Conservation (phyloP, 2,329 filamentous ascomycete species). For the Pseudocercospora crystallina region DNA sequence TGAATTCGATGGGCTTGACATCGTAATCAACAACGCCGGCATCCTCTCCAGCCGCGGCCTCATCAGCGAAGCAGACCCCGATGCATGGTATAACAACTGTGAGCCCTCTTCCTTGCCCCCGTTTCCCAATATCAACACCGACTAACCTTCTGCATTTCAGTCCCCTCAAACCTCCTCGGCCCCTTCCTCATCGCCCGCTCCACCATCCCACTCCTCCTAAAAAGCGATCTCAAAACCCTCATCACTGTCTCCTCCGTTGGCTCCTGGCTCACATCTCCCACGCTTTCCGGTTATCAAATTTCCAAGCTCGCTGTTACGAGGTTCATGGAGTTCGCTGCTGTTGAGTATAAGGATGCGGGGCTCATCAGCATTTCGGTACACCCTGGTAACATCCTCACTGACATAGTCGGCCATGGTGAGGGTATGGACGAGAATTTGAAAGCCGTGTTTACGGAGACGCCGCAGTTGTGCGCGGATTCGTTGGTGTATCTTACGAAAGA, state of each 20-base stretch:
- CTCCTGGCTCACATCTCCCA: constrained; percentile 31
- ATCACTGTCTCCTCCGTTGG: constrained; percentile 46
- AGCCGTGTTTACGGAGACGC: constrained; percentile 29
- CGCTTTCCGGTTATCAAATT: constrained; percentile 46
- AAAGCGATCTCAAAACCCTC: constrained; percentile 39
- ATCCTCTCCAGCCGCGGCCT: constrained; percentile 9
- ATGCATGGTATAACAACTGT: constrained; percentile 2
- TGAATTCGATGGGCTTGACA: constrained; percentile 36
- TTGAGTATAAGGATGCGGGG: constrained; percentile 46
- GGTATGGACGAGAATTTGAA: constrained; percentile 35
- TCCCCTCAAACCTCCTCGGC: constrained; percentile 51
- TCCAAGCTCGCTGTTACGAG: constrained; percentile 48
- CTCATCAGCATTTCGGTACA: constrained; percentile 45
- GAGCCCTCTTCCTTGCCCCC: background rate
- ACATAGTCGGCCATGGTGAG: constrained; percentile 34
- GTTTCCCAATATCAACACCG: background rate
- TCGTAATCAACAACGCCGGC: constrained; percentile 42
- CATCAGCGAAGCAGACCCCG: constrained; percentile 1
- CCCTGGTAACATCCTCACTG: constrained; percentile 49
- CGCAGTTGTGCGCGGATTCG: constrained; percentile 33
- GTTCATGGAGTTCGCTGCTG: constrained; percentile 47
- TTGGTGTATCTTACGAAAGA: constrained; percentile 35
- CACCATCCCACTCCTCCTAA: constrained; percentile 49
- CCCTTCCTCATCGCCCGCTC: constrained; percentile 35
- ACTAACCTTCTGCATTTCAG: background rate